Percentiles rank a stretch among this genome's conserved stretches.
phyloP scores from a whole-genome alignment of 2,329 filamentous ascomycete species.

The Penicillium sp. region DNA sequence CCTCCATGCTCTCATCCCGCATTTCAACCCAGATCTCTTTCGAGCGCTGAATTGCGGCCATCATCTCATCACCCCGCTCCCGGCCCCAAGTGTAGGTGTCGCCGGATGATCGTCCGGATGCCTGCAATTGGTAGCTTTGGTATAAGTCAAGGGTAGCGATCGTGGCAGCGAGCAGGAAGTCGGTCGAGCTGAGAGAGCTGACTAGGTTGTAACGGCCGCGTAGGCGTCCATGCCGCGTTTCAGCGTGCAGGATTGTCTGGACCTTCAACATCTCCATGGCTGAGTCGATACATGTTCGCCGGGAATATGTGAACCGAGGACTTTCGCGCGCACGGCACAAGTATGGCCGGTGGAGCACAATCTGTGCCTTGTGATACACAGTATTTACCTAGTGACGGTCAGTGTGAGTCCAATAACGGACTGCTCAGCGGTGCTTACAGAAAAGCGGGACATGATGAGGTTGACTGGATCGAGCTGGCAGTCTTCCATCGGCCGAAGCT shows the following conservation, averaged over 20 bases:
- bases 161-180: constrained; percentile 84
- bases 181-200: constrained; percentile 73
- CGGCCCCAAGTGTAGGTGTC: constrained; percentile 49
- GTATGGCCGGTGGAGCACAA: constrained; percentile 84
- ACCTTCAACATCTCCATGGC: constrained; percentile 77
- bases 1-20: constrained; percentile 77
- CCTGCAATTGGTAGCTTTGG: constrained; percentile 47
- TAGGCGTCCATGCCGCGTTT: constrained; percentile 69
- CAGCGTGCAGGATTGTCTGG: constrained; percentile 70
- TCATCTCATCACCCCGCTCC: constrained; percentile 66
- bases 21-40: constrained; percentile 76
- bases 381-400: constrained; percentile 61
- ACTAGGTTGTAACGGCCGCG: constrained; percentile 75
- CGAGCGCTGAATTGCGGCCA: constrained; percentile 68
- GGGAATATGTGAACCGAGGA: constrained; percentile 76
- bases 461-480: constrained; percentile 66
- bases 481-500: constrained; percentile 70
- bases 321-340: constrained; percentile 74
- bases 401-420: too few species aligned
- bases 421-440: too few species aligned
- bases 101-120: constrained; percentile 33
- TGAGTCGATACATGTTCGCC: constrained; percentile 79
- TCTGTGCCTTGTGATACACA: constrained; percentile 83
- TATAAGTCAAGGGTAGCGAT: constrained; percentile 80
- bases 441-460: constrained; percentile 76